Evolutionary conservation across 805 yeast genomes (phyloP).

Genomic region (Cyberlindnera euphorbiiphila): DNA sequence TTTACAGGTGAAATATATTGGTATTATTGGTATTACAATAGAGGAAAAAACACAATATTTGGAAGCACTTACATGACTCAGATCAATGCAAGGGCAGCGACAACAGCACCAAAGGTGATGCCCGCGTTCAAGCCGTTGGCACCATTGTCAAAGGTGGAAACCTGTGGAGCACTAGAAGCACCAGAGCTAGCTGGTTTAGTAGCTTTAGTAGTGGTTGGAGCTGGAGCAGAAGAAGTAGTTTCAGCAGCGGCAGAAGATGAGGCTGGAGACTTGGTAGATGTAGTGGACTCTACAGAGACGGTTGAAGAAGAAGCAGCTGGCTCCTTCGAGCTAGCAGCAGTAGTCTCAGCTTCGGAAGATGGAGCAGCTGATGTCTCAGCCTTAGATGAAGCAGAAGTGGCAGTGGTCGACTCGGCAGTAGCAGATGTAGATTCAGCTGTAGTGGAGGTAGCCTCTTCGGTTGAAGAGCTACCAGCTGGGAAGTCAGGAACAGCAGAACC

Average conservation of each 20-base stretch:
- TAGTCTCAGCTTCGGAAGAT: neutral
- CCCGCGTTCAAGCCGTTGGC: neutral
- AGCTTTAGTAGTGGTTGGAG: neutral
- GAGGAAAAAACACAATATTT: neutral
- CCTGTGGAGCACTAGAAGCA: neutral
- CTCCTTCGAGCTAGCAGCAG: too few relatives aligned
- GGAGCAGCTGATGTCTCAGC: neutral
- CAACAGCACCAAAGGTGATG: constrained; percentile 1
- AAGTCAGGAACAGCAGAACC: constrained; percentile 1
- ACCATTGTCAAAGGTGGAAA: neutral
- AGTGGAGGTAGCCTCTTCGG: neutral
- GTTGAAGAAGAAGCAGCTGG: neutral
- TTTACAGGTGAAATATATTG: neutral
- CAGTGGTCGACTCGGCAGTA: too few relatives aligned
- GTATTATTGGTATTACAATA: neutral
- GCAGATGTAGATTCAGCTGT: neutral
- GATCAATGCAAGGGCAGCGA: neutral
- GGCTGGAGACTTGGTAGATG: too few relatives aligned
- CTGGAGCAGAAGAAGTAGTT: neutral
- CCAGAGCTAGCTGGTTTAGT: neutral
- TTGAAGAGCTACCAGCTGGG: neutral
- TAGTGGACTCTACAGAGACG: neutral
- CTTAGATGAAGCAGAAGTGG: neutral
- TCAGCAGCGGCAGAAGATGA: too few relatives aligned
- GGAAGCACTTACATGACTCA: neutral